Evolutionary conservation across 805 yeast species (phyloP), one percentile per base, ranked within the genome.

Genomic region (Metschnikowia borealis): DNA sequence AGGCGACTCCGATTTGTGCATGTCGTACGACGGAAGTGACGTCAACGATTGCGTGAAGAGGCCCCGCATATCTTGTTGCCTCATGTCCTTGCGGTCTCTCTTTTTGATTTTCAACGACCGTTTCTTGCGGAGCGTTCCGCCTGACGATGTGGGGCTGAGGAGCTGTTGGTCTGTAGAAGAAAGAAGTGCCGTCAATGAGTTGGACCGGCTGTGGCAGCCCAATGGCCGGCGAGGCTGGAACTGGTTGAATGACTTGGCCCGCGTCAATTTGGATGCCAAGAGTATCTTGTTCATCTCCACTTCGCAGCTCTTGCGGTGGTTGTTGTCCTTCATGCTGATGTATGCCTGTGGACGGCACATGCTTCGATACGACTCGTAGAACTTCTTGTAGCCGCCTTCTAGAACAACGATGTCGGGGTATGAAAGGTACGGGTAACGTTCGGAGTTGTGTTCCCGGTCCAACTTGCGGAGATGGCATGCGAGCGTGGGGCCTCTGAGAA

Each of bases 401-500:
- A 94, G 74, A 33, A 94, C 82, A 35, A 89, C 83, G 39, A 94
- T 82, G 68, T 94, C 96, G 2, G 99, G 99, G 63, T 85, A 94
- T 55, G 80, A 81, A 50, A 94, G 73, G 53, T 79, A 72, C 0
- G 99, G 99, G 67, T 94, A 94, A 53, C 78, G 74, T 50, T 84
- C 82, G 54, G 81, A 75, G 65, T 91, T 90, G 47, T 82, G 58
- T 37, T 79, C 78, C 54, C 99, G 79, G 69, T 94, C 99, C 58
- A 87, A 79, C 52, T 84, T 84, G 54, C 99, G 75, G 50, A 94
- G 75, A 64, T 89, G 90, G 48, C 83, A 74, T 1, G 98, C 98
- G 86, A 94, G 82, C 44, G 85, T 72, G 4, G 99, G 99, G n/a
- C 98, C 96, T 52, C 99, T 77, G 63, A 85, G 89, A 5, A 95